phyloP scores from a whole-genome alignment of 2,329 filamentous ascomycete genomes.

The Colletotrichum camelliae region DNA sequence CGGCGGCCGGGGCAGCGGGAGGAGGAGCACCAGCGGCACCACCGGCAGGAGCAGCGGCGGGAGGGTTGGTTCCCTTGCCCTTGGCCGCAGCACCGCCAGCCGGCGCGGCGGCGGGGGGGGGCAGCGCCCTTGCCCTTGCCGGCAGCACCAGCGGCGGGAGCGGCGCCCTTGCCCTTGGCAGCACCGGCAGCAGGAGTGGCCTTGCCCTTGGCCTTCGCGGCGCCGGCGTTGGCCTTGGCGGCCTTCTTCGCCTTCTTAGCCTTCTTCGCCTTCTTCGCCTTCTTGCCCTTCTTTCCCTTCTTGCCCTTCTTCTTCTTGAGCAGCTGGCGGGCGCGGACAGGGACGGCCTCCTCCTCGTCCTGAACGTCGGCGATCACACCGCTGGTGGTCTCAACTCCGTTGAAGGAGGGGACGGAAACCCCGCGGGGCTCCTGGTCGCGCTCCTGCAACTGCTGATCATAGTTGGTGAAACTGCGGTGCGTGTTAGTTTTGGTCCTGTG shows the following conservation, averaged over 20 bases:
- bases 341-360: background rate
- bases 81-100: constrained; percentile 7
- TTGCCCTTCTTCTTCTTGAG: constrained; percentile 16
- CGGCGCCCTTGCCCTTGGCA: background rate
- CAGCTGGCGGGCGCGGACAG: constrained; percentile 8
- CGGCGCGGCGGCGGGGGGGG: background rate
- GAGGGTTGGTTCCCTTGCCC: constrained; percentile 1
- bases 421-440: constrained; percentile 10
- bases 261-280: constrained; percentile 5
- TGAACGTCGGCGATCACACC: constrained; percentile 8
- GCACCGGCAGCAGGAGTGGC: background rate
- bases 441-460: constrained; percentile 9
- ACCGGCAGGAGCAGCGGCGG: background rate
- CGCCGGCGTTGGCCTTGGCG: background rate
- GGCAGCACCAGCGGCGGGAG: background rate
- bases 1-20: background rate
- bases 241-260: constrained; percentile 5
- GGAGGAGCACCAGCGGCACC: background rate
- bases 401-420: constrained; percentile 12
- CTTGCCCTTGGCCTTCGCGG: constrained; percentile 4
- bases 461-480: background rate
- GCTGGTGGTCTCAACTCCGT: constrained; percentile 10
- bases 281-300: constrained; percentile 13
- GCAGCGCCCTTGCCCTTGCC: constrained; percentile 8
- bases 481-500: background rate